Evolutionary conservation across 2,329 filamentous ascomycete genomes (phyloP).

Genomic region (Colletotrichum theobromicola): DNA sequence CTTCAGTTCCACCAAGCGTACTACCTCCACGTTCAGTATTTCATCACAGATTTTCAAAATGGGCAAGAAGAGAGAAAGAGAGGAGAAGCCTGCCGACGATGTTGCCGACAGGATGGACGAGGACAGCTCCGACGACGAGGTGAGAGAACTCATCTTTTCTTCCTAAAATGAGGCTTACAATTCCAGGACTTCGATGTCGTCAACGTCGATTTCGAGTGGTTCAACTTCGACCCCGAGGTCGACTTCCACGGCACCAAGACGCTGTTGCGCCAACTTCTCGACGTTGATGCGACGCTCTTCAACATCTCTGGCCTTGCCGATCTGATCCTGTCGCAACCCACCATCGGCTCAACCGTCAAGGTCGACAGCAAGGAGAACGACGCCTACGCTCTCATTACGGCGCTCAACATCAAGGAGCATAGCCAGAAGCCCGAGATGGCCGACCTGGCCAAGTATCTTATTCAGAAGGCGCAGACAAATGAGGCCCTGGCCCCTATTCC

Average conservation of each 20-base stretch:
- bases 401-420: conserved; percentile 82
- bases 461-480: conserved; percentile 57
- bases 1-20: background rate
- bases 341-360: conserved; percentile 93
- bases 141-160: conserved; percentile 26
- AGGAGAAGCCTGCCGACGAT: conserved; percentile 48
- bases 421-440: conserved; percentile 75
- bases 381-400: conserved; percentile 90
- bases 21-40: accelerated
- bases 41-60: conserved; percentile 32
- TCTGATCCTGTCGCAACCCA: conserved; percentile 83
- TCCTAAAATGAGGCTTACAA: conserved; percentile 16
- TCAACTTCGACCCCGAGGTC: conserved; percentile 86
- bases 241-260: conserved; percentile 96
- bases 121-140: conserved; percentile 60
- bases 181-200: conserved; percentile 85
- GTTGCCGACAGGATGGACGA: conserved; percentile 53
- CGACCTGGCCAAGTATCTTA: conserved; percentile 74
- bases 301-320: conserved; percentile 88
- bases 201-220: conserved; percentile 98
- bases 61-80: conserved; percentile 57
- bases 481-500: conserved; percentile 60
- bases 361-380: conserved; percentile 94
- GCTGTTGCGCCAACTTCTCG: conserved; percentile 88
- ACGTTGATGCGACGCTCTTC: conserved; percentile 84